Conservation (phyloP, 106 monocot genomes). For the Platanthera zijinensis region DNA sequence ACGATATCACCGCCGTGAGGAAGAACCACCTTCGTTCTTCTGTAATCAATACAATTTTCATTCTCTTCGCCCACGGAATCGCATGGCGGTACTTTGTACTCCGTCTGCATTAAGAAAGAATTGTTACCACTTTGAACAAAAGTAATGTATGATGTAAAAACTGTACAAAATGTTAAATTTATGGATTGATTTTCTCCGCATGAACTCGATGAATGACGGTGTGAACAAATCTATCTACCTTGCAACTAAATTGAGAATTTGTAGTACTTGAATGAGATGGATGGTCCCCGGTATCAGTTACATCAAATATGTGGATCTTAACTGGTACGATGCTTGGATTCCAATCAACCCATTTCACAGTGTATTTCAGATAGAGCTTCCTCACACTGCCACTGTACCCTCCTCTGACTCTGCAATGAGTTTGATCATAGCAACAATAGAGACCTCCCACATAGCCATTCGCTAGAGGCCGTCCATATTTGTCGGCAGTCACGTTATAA, state of each 20-base stretch:
- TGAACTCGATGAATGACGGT: neutral
- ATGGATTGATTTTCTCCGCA: neutral
- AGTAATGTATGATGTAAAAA: neutral
- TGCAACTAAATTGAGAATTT: constrained; percentile 20
- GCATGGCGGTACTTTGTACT: constrained; percentile 51
- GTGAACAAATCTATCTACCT: constrained; percentile 11
- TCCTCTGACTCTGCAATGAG: constrained; percentile 36
- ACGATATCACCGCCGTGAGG: constrained; percentile 68
- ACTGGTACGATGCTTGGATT: constrained; percentile 45
- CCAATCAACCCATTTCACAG: constrained; percentile 65
- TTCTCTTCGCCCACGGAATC: constrained; percentile 3
- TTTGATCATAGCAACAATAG: constrained; percentile 66
- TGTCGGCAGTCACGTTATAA: constrained; percentile 59
- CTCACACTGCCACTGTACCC: constrained; percentile 24
- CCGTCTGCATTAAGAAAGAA: constrained; percentile 34
- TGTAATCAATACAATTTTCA: constrained; percentile 36
- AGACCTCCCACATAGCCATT: constrained; percentile 66
- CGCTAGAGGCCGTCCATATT: constrained; percentile 16
- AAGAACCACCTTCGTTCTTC: constrained; percentile 25
- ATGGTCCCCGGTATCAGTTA: constrained; percentile 23
- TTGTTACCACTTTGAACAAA: no score
- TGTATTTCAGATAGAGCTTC: constrained; percentile 62
- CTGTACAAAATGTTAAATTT: neutral
- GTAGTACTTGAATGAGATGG: neutral
- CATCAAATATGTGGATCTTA: constrained; percentile 79